phyloP scores from a whole-genome alignment of 2,329 filamentous ascomycete genomes.

The Colletotrichum zoysiae region DNA sequence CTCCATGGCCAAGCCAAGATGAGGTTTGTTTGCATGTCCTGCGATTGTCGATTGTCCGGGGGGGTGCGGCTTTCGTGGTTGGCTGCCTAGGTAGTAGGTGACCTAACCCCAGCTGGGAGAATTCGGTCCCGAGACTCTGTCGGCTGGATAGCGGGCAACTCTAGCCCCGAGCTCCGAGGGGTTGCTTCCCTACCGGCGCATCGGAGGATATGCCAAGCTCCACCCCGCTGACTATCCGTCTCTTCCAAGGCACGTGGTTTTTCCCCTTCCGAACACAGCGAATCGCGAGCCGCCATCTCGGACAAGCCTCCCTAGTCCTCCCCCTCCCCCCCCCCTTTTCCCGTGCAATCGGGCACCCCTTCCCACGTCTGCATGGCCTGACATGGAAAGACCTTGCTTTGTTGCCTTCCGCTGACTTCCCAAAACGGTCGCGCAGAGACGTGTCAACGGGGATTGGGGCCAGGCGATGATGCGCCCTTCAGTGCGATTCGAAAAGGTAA shows the following conservation, averaged over 20 bases:
- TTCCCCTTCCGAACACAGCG: slow-evolving; percentile 2
- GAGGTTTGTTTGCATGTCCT: not conserved
- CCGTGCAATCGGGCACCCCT: not conserved
- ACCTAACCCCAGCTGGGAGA: too few species aligned
- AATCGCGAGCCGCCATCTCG: slow-evolving; percentile 1
- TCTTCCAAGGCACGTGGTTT: not conserved
- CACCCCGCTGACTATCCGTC: not conserved
- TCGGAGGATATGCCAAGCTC: not conserved
- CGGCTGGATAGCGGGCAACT: not conserved
- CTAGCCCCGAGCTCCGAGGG: not conserved
- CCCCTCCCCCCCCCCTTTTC: not conserved
- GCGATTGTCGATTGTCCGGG: too few species aligned
- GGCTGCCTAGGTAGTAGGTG: too few species aligned
- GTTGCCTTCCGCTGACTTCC: not conserved
- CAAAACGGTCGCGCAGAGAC: not conserved
- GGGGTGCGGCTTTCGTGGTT: not conserved
- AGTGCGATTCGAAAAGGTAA: not conserved
- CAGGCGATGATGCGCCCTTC: not conserved
- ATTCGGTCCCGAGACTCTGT: not conserved
- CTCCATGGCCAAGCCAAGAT: not conserved
- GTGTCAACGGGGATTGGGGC: not conserved
- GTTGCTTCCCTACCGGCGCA: not conserved
- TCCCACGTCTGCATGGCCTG: not conserved
- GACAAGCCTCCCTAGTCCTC: not conserved
- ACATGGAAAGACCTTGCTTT: too few species aligned